Conservation (phyloP, 2,329 filamentous ascomycete genomes). For the Xylaria polymorpha region DNA sequence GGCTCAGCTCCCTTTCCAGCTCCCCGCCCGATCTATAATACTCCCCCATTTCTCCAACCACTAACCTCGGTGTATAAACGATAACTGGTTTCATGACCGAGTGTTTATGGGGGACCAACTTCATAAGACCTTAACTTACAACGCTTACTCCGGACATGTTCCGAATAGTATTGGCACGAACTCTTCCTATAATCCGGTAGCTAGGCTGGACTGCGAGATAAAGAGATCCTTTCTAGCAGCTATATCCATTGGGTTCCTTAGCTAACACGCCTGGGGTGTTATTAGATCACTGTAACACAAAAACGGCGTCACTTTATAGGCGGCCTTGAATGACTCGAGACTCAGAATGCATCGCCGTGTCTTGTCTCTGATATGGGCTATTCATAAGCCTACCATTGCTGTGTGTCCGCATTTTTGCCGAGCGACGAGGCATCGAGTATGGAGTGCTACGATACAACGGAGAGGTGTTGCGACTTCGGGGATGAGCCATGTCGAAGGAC, state of each 20-base stretch:
- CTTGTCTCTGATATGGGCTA: slow-evolving; percentile 15
- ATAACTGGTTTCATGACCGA: neutral
- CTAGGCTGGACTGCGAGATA: slow-evolving; percentile 1
- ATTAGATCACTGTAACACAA: neutral
- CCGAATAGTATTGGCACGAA: neutral
- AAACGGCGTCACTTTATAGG: neutral
- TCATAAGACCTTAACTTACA: neutral
- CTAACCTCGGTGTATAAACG: slow-evolving; percentile 1
- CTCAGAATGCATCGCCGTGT: slow-evolving; percentile 7
- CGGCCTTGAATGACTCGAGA: slow-evolving; percentile 3
- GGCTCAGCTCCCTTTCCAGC: slow-evolving; percentile 9
- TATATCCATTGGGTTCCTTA: neutral
- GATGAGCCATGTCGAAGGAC: slow-evolving; percentile 50
- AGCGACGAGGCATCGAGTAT: slow-evolving; percentile 13
- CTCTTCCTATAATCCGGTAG: slow-evolving; percentile 5
- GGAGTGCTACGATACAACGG: slow-evolving; percentile 12
- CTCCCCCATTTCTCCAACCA: slow-evolving; percentile 7
- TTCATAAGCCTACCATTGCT: slow-evolving; percentile 8
- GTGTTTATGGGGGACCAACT: neutral
- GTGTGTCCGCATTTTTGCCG: neutral
- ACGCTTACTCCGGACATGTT: slow-evolving; percentile 12
- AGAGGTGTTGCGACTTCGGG: slow-evolving; percentile 47
- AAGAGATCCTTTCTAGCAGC: neutral
- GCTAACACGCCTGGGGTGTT: neutral
- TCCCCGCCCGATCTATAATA: neutral